Base-by-base conservation (phyloP, 2,329 filamentous ascomycete genomes). In the Chalaropsis ovoidea region DNA sequence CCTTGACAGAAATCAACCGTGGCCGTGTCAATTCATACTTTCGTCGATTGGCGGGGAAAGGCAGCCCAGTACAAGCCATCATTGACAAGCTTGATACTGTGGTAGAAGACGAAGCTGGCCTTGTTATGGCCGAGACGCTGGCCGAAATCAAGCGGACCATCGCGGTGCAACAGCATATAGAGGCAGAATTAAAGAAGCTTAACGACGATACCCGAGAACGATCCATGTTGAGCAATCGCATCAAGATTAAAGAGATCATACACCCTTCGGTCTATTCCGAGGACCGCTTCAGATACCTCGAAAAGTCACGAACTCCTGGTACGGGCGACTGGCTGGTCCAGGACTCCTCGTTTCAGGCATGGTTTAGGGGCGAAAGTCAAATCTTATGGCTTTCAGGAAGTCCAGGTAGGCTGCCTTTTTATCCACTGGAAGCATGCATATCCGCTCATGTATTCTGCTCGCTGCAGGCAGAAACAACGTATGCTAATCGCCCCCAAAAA, bases 311-410 rank as follows among this genome's bases (percentile, higher is more conserved):
- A 3, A 74, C 79, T 0, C 71, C 72, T 1, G 75, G 74, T 0
- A 81, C 79, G 0, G 78, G 79, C 27, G 75, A 79, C 47, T 81
- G 79, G 79, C 71, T 81, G 8, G 70, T 76, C 1, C 65, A 72
- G 0, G 78, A 80, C 65, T 70, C 73, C 0, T 70, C 73, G 0
- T 71, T 80, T 22, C 71, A 73, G 8, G 69, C 71, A 0, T 81
- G 79, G 78, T 42, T 78, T 0, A 67, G 70, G 2, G 72, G 72
- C 7, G 72, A 77, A 2, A 75, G 72, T 1, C 75, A 74, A 2
- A 74, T 78, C 35, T 70, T 81, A 2, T 80, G 76, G 74, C 71
- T 81, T 17, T 73, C 71, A 1, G 79, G 78, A 6, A 78, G 74
- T 62, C 74, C 78, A 58, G 77, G 77, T 71, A 72, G 24, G 68